Percentiles rank a stretch among this genome's conserved stretches.
Conservation (phyloP, 306 rosid species). For the Inga leiocalycina region DNA sequence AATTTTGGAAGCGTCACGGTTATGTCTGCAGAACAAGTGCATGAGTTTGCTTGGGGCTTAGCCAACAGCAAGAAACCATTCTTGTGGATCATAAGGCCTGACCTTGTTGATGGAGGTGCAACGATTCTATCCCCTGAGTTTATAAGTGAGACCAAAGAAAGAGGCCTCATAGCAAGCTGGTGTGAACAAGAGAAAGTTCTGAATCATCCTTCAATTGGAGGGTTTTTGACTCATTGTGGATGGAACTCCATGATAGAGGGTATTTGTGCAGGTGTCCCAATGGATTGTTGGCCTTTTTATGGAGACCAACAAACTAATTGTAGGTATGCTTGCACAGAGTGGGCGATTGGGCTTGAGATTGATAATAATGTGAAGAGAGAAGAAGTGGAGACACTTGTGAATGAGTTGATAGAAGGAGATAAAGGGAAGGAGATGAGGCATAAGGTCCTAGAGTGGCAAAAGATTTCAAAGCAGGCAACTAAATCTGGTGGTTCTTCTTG, state of each 20-base stretch:
- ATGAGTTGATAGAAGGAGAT: slow-evolving; percentile 27
- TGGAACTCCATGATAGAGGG: too few relatives aligned
- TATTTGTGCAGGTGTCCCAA: too few relatives aligned
- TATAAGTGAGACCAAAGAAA: background rate
- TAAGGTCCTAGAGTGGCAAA: background rate
- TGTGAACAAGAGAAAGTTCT: background rate
- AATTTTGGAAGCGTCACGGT: background rate
- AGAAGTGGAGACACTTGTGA: slow-evolving; percentile 4
- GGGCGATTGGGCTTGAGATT: slow-evolving; percentile 17
- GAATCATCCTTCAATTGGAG: background rate
- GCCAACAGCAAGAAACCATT: background rate
- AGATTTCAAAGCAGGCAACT: background rate
- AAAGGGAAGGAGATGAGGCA: slow-evolving; percentile 22
- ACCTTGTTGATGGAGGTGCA: background rate
- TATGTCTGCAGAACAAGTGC: background rate
- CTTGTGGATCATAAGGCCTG: background rate
- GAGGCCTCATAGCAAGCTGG: background rate
- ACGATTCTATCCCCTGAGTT: background rate
- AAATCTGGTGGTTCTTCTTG: background rate
- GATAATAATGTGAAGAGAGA: slow-evolving; percentile 21
- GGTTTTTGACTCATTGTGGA: background rate
- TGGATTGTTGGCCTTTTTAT: slow-evolving; percentile 29
- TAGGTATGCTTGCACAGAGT: slow-evolving; percentile 14
- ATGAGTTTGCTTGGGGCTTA: background rate
- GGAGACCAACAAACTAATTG: slow-evolving; percentile 21